Evolutionary conservation across 768 basidiomycete species (phyloP).

Genomic region (Hygrocybe punicea): DNA sequence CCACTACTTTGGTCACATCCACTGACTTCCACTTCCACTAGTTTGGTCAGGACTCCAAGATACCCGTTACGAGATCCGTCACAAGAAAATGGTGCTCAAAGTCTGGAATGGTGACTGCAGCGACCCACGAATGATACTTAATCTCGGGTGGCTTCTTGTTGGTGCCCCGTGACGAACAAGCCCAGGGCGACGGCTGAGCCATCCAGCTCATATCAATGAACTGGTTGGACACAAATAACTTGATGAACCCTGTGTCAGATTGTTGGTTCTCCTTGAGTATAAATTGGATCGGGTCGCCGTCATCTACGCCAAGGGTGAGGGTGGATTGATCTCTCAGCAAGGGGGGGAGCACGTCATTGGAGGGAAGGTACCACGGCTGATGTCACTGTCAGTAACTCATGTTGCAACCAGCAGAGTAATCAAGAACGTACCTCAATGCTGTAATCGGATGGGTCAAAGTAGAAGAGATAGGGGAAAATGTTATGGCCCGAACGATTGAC

Average conservation of each 20-base stretch:
- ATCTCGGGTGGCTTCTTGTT: background rate
- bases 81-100: background rate
- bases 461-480: conserved; percentile 41
- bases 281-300: conserved; percentile 32
- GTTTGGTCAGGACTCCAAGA: too few species aligned
- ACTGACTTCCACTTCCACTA: too few species aligned
- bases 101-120: background rate
- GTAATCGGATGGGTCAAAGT: conserved; percentile 41
- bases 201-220: background rate
- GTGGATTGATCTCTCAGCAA: conserved; percentile 14
- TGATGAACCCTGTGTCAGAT: conserved; percentile 43
- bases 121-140: background rate
- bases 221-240: conserved; percentile 30
- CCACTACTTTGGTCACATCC: too few species aligned
- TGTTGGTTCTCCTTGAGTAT: conserved; percentile 27
- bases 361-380: conserved; percentile 26
- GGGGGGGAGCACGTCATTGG: conserved; percentile 4
- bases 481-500: conserved; percentile 31
- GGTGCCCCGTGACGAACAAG: background rate
- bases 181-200: background rate
- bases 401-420: background rate
- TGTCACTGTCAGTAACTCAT: background rate
- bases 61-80: too few species aligned
- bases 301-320: conserved; percentile 42
- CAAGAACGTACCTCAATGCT: conserved; percentile 19